Percentiles rank a stretch among this genome's conserved stretches.
These are phyloP conservation scores for Globisporangium camurandrum DNA, from an alignment of 352 stramenopile genomes.

Conservation along the genomic window DNA sequence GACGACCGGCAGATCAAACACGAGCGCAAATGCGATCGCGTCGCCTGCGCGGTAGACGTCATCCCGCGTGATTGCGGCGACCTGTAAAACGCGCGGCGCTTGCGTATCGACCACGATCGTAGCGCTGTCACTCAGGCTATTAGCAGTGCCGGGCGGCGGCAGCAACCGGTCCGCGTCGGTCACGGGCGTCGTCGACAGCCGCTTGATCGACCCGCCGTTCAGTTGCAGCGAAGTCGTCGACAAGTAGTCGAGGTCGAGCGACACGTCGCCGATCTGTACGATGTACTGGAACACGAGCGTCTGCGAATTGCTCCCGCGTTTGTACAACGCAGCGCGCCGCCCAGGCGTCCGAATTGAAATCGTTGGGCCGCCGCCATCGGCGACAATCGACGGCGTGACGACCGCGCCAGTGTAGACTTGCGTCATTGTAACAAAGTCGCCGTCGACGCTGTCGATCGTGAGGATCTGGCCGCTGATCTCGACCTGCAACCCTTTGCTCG, in stretches of 20 bases:
- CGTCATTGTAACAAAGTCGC: conserved; percentile 40
- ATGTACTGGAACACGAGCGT: conserved; percentile 44
- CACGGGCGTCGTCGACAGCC: conserved; percentile 39
- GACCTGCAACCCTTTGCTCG: conserved; percentile 44
- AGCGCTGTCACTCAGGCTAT: conserved; percentile 28
- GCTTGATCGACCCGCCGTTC: conserved; percentile 48
- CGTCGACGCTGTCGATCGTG: conserved; percentile 34
- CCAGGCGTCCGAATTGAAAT: conserved; percentile 41
- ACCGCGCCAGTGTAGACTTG: conserved; percentile 39
- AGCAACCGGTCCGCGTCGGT: conserved; percentile 46
- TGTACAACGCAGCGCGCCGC: conserved; percentile 39
- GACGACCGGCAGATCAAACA: conserved; percentile 49
- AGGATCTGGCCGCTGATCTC: conserved; percentile 39
- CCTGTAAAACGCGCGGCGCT: conserved; percentile 30
- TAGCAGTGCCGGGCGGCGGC: conserved; percentile 20
- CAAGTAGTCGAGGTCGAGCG: conserved; percentile 36
- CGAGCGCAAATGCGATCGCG: conserved; percentile 29
- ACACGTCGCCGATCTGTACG: conserved; percentile 47
- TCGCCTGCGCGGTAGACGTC: conserved; percentile 53
- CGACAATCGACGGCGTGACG: conserved; percentile 25
- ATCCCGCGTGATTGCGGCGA: conserved; percentile 40
- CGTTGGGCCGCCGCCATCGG: background rate
- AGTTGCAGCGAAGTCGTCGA: conserved; percentile 38
- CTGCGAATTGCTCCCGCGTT: conserved; percentile 34
- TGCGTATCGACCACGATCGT: conserved; percentile 43